Base-by-base conservation (phyloP, 306 rosid species). In the Malus sieversii region DNA sequence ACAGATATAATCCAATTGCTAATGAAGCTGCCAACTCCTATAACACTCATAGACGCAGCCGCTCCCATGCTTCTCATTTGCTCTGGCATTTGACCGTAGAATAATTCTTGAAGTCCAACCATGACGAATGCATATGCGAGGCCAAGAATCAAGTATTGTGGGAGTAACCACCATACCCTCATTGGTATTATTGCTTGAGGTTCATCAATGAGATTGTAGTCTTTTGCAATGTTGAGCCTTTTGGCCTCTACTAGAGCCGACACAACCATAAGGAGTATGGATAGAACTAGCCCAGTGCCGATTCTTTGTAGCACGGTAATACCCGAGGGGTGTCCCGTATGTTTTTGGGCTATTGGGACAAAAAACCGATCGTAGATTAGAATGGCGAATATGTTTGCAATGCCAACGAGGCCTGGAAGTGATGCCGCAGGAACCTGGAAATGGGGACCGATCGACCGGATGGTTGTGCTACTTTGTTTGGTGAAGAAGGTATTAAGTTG, bases 131-230 rank as follows among this genome's bases (percentile, higher is more conserved):
- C 87, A 18, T 89, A 89, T 1, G 93, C 74, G 0, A 89, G 25
- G 0, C 96, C 91, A 0, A 82, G 82, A 2, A 90, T 59, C 55
- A 83, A 19, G 72, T 81, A 93, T n/a, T 90, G 98, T 65, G 98
- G 98, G 20, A 93, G 88, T 22, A 93, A 15, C 98, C 98, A 93
- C 95, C 95, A 90, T 48, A 87, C 74, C 46, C 57, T 74, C 68
- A 93, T 90, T 9, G 98, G 96, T 4, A 93, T 15, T 3, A 77
- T 60, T 16, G 84, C 86, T 67, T 70, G 86, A 0, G 90, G 89
- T 30, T 66, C 48, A 71, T 90, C 95, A 3, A 83, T 12, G 59
- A 93, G 85, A 23, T 80, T 76, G 45, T 82, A 16, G 0, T 81
- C 63, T 60, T 48, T 81, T 0, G 97, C 91, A 15, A 84, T 72